A percentile compares a stretch with the other conserved stretches of the same genome.
Evolutionary conservation across 2,329 filamentous ascomycete species (phyloP).

Genomic region (Arthrobotrys pseudoclavata): DNA sequence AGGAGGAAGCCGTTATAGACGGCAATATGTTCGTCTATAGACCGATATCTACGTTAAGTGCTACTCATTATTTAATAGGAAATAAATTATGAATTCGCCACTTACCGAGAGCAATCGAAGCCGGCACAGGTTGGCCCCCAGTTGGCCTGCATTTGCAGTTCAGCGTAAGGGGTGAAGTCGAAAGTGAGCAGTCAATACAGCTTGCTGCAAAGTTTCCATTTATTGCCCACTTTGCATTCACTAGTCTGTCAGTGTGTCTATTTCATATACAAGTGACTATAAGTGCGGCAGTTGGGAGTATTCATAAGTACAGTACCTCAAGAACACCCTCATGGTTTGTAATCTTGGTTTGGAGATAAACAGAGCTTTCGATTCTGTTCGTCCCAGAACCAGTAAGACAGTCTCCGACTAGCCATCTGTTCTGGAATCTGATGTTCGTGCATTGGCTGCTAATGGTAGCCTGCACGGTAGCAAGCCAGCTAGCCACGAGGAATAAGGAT

Average conservation of each 20-base stretch:
- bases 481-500: constrained; percentile 23
- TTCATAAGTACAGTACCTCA: constrained; percentile 15
- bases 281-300: not conserved
- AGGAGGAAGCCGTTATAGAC: constrained; percentile 54
- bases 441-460: constrained; percentile 57
- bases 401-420: constrained; percentile 42
- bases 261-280: not conserved
- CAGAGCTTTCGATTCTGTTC: constrained; percentile 48
- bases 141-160: constrained; percentile 51
- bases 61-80: not conserved
- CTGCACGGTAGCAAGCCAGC: constrained; percentile 28
- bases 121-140: constrained; percentile 33
- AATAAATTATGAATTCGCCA: not conserved
- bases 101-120: constrained; percentile 37
- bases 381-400: constrained; percentile 46
- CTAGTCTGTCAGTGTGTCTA: not conserved
- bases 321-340: constrained; percentile 51
- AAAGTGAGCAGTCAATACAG: constrained; percentile 40
- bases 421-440: constrained; percentile 43
- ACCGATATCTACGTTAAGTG: not conserved
- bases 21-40: constrained; percentile 47
- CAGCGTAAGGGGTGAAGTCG: constrained; percentile 11
- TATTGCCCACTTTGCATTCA: constrained; percentile 31
- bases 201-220: constrained; percentile 45
- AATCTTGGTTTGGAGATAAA: constrained; percentile 46